Base-by-base conservation (phyloP, 2,329 filamentous ascomycete genomes). In the Cercospora beticola region DNA sequence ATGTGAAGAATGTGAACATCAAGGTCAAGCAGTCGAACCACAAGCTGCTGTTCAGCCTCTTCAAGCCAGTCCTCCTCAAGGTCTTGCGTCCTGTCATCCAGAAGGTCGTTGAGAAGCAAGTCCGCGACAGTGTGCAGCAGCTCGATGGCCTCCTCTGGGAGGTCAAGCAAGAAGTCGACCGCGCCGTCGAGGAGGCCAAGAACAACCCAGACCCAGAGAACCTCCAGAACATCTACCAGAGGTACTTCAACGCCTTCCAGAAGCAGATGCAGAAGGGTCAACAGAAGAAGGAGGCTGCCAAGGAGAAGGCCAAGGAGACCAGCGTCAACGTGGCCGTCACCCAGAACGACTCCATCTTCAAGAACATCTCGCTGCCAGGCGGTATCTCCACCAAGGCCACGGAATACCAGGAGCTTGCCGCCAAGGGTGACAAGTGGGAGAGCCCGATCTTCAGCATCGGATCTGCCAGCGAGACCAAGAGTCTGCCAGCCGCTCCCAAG, bases 11-110 rank as follows among this genome's bases (percentile, higher is more conserved):
- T 73, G 68, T 78, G 71, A 75, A 77, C 72, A 89, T 99, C 83
- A 97, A 97, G 84, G 81, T 99, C 73, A 93, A 94, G 86, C 89
- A 97, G 85, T 97, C 94, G 63, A 96, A 90, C 80, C 94, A 98
- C 87, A 99, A 97, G 87, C 77, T 95, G 12, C 86, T 98, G 23
- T 97, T 98, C 80, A 84, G 83, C 65, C 78, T 97, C 43, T 90
- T 94, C 85, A 97, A 97, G 86, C 92, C 94, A 4, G 79, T 98
- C 28, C 85, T 97, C 73, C 86, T 97, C 78, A 93, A 90, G 82
- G 88, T 93, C 30, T 87, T 99, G 75, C 90, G 91, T 59, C 93
- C 94, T 36, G 91, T 88, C 18, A 85, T 99, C 68, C 89, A 95
- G 81, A 97, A 95, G 86, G 91, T 91, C 1, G 82, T 97, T 1